phyloP scores from a whole-genome alignment of 2,329 filamentous ascomycete genomes.

The Fusarium vanettenii region DNA sequence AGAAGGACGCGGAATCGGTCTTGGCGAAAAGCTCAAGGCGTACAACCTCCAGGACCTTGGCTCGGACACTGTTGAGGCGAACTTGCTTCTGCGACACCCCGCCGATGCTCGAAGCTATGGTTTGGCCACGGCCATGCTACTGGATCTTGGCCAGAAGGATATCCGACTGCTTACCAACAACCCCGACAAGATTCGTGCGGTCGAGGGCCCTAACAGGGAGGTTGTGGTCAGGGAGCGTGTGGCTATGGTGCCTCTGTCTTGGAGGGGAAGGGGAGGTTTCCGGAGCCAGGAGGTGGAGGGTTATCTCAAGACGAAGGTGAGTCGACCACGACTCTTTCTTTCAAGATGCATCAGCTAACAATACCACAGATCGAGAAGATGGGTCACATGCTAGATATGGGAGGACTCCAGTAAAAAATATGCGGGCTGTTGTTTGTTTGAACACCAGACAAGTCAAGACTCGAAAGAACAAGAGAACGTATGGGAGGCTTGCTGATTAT shows the following conservation, averaged over 20 bases:
- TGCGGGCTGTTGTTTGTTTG: background rate
- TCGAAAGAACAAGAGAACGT: background rate
- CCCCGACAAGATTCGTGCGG: conserved; percentile 93
- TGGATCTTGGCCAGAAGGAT: conserved; percentile 83
- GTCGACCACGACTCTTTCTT: background rate
- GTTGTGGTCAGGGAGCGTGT: conserved; percentile 89
- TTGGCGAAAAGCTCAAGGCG: conserved; percentile 95
- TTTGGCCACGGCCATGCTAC: conserved; percentile 93
- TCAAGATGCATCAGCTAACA: no score
- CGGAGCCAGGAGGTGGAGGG: conserved; percentile 90
- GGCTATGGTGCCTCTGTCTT: conserved; percentile 94
- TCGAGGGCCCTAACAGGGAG: conserved; percentile 91
- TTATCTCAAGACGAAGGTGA: conserved; percentile 94
- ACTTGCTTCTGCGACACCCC: conserved; percentile 88
- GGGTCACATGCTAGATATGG: conserved; percentile 81
- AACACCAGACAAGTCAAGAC: background rate
- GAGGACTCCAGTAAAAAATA: conserved; percentile 34
- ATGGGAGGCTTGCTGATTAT: conserved; percentile 9
- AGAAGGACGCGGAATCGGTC: conserved; percentile 93
- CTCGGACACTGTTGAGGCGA: conserved; percentile 97
- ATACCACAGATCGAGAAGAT: conserved; percentile 78
- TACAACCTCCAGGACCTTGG: conserved; percentile 98
- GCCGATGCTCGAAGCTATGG: conserved; percentile 96
- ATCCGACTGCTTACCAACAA: conserved; percentile 94
- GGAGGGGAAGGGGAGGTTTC: conserved; percentile 88